Base-by-base conservation (phyloP, 495 filamentous ascomycete genomes). In the Penicillium coffeae region DNA sequence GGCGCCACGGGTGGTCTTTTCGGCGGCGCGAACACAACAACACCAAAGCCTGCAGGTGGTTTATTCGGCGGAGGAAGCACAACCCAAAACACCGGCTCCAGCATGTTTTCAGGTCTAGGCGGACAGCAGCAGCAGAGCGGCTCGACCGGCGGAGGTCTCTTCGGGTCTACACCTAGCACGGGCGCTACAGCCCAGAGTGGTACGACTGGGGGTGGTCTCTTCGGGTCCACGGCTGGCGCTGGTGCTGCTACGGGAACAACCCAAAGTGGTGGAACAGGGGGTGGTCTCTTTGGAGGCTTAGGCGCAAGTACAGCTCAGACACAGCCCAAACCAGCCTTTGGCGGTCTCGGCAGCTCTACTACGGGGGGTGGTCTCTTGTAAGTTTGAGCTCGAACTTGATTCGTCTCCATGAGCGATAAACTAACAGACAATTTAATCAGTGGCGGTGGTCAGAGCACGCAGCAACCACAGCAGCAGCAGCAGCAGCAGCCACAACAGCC, bases 341-440 rank as follows among this genome's bases (percentile, higher is more conserved):
- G 59, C 42, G 61, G 59, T 16, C 44, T 67, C 13, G 60, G 62
- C 8, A 47, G 51, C 21, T 57, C 65, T 27, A 60, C 63, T 16
- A 56, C 59, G 4, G 56, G 60, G 14, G 58, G 59, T n/a, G 56
- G 71, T 33, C 57, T 78, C 16, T 84, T 81, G 81, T 81, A 67
- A 69, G 79, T 68, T 50, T 41, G 13, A 9, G 12, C n/a, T n/a
- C n/a, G n/a, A n/a, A n/a, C n/a, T n/a, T n/a, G n/a, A n/a, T n/a
- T n/a, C n/a, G n/a, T n/a, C n/a, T n/a, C n/a, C n/a, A n/a, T n/a
- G n/a, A n/a, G n/a, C n/a, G n/a, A n/a, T n/a, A 1, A n/a, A 16
- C 2, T 5, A 16, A 35, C 48, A 45, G 37, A 47, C 38, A 8
- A 8, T 38, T 42, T n/a, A 30, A 19, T 2, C 22, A 43, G 41